Evolutionary conservation across 176 grass and related monocot species (phyloP), one percentile per base, ranked within the genome.

Genomic region (Cenchrus fungigraminus): DNA sequence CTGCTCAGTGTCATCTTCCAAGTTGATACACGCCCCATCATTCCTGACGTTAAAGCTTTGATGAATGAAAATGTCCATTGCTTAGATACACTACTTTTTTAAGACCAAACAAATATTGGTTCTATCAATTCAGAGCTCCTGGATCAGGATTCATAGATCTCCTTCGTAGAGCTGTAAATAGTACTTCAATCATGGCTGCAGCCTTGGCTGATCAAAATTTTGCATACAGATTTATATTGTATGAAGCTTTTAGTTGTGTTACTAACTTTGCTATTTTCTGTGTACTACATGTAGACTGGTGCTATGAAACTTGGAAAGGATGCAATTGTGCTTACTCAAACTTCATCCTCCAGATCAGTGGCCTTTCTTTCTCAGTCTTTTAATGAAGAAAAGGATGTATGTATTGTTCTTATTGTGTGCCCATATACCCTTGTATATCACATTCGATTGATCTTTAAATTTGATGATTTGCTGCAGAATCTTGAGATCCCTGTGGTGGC

Each of bases 281-380:
- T 42, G 47, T 72, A 6, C 77, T 84, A 57, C 82, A 74, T 87
- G 69, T 88, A 97, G 95, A 97, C 92, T 86, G 92, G 92, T 83
- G 84, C 95, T 55, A 97, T 97, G 95, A 92, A 87, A 89, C 92
- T 97, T 67, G 95, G 95, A 74, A 97, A 88, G 89, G 95, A 97
- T 89, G 90, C 81, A 37, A 25, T 97, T 84, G 88, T 97, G 81
- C 95, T 97, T 73, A 94, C 95, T 11, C 95, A 97, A 92, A 97
- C 92, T 15, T 83, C 73, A 49, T 87, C 68, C 8, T 92, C 92
- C 25, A 92, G 90, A 92, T 92, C 95, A 28, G 90, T 97, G 32
- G 88, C 95, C 53, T 94, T 97, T 68, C 85, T 97, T 50, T 97
- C 95, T 77, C 86, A 91, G 74, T 94, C 88, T 82, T 97, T 90